Conservation (phyloP, 2,329 filamentous ascomycete species). For the Trichoderma brevicompactum region DNA sequence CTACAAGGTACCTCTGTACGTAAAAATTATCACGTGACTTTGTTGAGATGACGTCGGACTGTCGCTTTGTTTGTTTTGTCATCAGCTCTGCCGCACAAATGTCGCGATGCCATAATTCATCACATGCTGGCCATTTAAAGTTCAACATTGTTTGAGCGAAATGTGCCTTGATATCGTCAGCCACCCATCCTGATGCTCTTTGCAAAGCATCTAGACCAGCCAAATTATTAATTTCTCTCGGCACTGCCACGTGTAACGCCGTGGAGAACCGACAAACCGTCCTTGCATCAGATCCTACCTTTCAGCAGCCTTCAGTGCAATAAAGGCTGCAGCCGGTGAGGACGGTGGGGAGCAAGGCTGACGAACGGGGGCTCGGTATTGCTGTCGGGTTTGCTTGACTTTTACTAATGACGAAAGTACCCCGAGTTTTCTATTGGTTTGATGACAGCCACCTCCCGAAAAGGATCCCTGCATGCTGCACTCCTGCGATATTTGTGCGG, state of each 20-base stretch:
- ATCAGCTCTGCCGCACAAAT: conserved; percentile 13
- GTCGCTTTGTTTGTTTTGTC: background rate
- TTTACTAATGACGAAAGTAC: background rate
- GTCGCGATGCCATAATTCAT: conserved; percentile 6
- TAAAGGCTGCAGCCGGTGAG: background rate
- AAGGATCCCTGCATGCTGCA: conserved; percentile 10
- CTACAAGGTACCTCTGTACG: background rate
- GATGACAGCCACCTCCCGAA: conserved; percentile 10
- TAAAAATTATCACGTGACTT: background rate
- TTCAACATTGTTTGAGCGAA: background rate
- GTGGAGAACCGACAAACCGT: background rate
- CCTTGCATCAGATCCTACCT: background rate
- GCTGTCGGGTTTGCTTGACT: background rate
- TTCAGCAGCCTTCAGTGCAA: background rate
- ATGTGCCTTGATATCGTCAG: conserved; percentile 5
- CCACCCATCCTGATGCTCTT: background rate
- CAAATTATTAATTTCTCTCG: background rate
- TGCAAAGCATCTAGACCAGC: background rate
- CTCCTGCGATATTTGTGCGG: conserved; percentile 43
- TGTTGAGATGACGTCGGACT: conserved; percentile 2
- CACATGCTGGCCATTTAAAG: background rate
- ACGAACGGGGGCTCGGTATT: background rate
- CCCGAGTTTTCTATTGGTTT: background rate
- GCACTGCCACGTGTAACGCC: background rate
- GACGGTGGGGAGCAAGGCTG: background rate